These are phyloP conservation scores for Eucalyptus polybractea DNA, from an alignment of 345 rosid species.

Conservation along the genomic window DNA sequence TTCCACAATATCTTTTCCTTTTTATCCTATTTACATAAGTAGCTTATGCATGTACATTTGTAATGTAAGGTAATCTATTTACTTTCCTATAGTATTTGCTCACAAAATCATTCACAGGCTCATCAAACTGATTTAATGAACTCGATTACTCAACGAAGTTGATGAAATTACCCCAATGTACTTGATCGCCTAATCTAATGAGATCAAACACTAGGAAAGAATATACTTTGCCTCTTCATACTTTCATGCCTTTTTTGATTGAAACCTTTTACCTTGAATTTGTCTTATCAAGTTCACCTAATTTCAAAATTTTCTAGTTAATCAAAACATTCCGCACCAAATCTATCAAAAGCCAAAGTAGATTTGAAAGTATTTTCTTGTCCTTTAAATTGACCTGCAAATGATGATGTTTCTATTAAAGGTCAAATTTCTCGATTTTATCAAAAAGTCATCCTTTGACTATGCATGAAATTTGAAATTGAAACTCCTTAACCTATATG, in stretches of 20 bases:
- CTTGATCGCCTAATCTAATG: not conserved
- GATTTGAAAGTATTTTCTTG: not conserved
- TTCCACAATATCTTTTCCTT: not conserved
- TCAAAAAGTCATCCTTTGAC: too few relatives aligned
- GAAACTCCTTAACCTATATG: too few relatives aligned
- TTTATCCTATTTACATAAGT: not conserved
- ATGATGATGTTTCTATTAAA: too few relatives aligned
- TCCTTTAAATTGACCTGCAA: not conserved
- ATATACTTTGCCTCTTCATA: not conserved
- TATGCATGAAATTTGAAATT: too few relatives aligned
- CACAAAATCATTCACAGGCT: too few relatives aligned
- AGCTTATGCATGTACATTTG: not conserved
- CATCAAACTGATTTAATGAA: not conserved
- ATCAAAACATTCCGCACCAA: not conserved
- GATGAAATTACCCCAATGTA: not conserved
- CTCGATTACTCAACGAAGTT: not conserved
- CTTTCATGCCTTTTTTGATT: not conserved
- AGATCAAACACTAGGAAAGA: not conserved
- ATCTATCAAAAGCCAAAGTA: not conserved
- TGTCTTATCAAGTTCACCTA: not conserved
- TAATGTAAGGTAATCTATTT: not conserved
- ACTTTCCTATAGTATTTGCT: not conserved
- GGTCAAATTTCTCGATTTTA: too few relatives aligned
- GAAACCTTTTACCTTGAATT: rapidly evolving
- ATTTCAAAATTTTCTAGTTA: not conserved